Conservation (phyloP, 2,329 filamentous ascomycete species). For the Tolypocladium sp. region DNA sequence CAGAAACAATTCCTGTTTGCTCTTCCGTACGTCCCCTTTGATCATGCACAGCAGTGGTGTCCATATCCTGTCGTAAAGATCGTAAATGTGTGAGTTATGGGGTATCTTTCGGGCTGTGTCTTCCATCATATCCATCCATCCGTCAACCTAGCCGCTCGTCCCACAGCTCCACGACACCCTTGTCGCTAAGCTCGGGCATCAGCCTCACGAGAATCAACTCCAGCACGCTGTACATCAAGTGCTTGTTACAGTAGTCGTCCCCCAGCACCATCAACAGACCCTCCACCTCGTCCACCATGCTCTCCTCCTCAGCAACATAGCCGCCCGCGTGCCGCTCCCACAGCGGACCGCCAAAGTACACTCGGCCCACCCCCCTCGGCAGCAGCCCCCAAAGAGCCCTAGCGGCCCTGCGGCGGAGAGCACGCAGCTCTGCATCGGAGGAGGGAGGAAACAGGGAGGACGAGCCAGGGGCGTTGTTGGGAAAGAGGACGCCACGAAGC, state of each 20-base stretch:
- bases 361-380: slow-evolving; percentile 35
- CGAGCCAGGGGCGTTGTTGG: slow-evolving; percentile 67
- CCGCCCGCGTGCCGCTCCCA: slow-evolving; percentile 10
- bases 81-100: neutral
- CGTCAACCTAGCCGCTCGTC: slow-evolving; percentile 52
- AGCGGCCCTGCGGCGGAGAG: slow-evolving; percentile 60
- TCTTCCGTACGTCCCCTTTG: neutral
- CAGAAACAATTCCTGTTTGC: neutral
- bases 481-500: slow-evolving; percentile 73
- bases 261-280: slow-evolving; percentile 64
- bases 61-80: neutral
- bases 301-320: slow-evolving; percentile 17
- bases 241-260: slow-evolving; percentile 86
- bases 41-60: neutral
- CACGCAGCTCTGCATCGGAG: slow-evolving; percentile 47
- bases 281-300: slow-evolving; percentile 49
- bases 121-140: neutral
- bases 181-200: slow-evolving; percentile 74
- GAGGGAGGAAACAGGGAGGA: slow-evolving; percentile 51
- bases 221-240: slow-evolving; percentile 73
- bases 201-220: slow-evolving; percentile 75
- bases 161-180: slow-evolving; percentile 62
- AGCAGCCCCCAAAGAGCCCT: slow-evolving; percentile 42
- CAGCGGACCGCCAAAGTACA: slow-evolving; percentile 37
- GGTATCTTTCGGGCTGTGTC: neutral